Percentiles rank a stretch among this genome's conserved stretches.
phyloP scores from a whole-genome alignment of 2,329 filamentous ascomycete species.

The Trichoderma sp. region DNA sequence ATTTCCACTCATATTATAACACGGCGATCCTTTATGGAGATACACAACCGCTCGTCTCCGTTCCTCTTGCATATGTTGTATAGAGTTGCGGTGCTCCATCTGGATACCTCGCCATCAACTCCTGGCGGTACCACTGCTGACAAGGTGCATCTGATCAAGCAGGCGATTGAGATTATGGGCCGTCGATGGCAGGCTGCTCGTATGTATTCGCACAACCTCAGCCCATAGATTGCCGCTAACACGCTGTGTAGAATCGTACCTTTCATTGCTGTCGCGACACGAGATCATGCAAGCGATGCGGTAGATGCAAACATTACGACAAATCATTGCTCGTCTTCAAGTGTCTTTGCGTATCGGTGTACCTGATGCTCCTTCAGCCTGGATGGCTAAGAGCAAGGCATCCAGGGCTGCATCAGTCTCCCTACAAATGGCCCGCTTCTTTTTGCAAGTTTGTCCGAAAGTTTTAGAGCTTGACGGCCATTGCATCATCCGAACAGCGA shows the following conservation, averaged over 20 bases:
- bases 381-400: not conserved
- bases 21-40: not conserved
- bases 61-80: constrained; percentile 26
- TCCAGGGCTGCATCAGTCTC: not conserved
- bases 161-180: constrained; percentile 1
- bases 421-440: constrained; percentile 18
- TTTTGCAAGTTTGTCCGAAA: constrained; percentile 26
- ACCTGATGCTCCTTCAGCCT: too few species aligned
- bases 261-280: constrained; percentile 17
- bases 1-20: constrained; percentile 3
- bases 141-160: constrained; percentile 11
- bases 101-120: not conserved
- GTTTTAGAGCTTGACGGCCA: constrained; percentile 22
- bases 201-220: not conserved
- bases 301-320: not conserved
- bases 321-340: not conserved
- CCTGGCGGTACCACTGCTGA: not conserved
- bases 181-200: constrained; percentile 18
- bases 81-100: constrained; percentile 4
- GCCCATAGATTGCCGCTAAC: not conserved
- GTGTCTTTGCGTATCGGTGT: too few species aligned
- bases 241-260: constrained; percentile 3
- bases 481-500: constrained; percentile 25
- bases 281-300: constrained; percentile 24
- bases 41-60: constrained; percentile 5